Evolutionary conservation across 345 rosid species (phyloP).

Genomic region (Eucalyptus virginea): DNA sequence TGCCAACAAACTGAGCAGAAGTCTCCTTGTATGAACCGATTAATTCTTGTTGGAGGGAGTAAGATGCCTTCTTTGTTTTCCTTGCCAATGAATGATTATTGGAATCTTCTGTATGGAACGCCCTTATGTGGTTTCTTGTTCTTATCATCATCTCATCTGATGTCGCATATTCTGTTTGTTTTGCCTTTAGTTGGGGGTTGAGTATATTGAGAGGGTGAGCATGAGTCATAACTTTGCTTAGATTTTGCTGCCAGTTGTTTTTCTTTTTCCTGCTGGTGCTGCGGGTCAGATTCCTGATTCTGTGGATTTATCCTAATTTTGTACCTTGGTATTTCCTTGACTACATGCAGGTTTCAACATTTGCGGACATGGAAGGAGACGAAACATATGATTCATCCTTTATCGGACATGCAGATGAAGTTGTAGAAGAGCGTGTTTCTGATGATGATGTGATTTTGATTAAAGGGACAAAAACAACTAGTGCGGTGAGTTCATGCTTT

Average conservation of each 20-base stretch:
- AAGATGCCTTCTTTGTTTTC: background rate
- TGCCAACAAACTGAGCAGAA: background rate
- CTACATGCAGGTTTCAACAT: slow-evolving; percentile 70
- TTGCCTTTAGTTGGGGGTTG: background rate
- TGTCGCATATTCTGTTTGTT: background rate
- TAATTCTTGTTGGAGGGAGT: background rate
- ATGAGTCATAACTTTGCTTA: background rate
- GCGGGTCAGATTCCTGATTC: background rate
- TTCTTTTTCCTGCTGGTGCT: background rate
- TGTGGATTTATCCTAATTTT: background rate
- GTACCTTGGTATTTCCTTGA: background rate
- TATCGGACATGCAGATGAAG: slow-evolving; percentile 82
- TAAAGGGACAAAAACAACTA: slow-evolving; percentile 78
- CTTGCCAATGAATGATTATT: background rate
- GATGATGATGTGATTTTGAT: slow-evolving; percentile 90
- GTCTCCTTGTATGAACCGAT: background rate
- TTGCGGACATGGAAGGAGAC: slow-evolving; percentile 99
- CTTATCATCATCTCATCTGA: background rate
- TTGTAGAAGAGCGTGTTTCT: slow-evolving; percentile 91
- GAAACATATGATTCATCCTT: slow-evolving; percentile 88
- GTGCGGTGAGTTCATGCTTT: slow-evolving; percentile 48
- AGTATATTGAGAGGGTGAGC: background rate
- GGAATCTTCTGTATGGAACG: background rate
- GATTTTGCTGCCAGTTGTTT: background rate
- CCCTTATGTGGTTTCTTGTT: background rate